phyloP scores from a whole-genome alignment of 78 protist genomes.

The Emiliania huxleyi region DNA sequence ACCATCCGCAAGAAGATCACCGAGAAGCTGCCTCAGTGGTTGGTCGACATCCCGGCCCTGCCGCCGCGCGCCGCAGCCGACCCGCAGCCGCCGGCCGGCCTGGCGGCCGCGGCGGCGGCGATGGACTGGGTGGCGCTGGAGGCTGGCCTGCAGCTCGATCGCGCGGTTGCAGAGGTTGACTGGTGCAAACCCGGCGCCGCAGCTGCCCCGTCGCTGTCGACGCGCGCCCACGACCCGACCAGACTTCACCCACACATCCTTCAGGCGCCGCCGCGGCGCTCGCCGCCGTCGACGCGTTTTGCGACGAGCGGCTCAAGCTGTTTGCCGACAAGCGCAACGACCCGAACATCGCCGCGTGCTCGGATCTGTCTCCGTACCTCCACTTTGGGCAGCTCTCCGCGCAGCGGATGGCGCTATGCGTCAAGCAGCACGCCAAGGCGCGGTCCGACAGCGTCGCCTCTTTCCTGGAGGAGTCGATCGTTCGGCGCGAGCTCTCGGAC shows the following conservation, averaged over 20 bases:
- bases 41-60: conserved; percentile 32
- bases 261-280: conserved; percentile 38
- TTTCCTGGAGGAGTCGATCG: conserved; percentile 60
- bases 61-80: neutral
- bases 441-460: neutral
- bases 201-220: too few relatives aligned
- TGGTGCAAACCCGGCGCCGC: too few relatives aligned
- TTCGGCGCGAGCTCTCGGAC: conserved; percentile 70
- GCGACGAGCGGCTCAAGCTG: neutral
- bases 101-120: neutral
- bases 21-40: neutral
- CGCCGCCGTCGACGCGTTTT: conserved; percentile 8
- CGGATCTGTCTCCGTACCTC: conserved; percentile 51
- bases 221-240: neutral
- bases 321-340: conserved; percentile 55
- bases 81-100: neutral
- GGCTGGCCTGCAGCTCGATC: neutral
- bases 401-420: conserved; percentile 42
- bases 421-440: neutral
- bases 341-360: conserved; percentile 10
- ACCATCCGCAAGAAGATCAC: conserved; percentile 57
- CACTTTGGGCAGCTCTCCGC: conserved; percentile 61
- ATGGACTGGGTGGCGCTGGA: neutral
- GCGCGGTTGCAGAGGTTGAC: neutral
- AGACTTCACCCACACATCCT: too few relatives aligned